A percentile compares a stretch with the other conserved stretches of the same genome.
phyloP scores from a whole-genome alignment of 2,329 filamentous ascomycete species.

The Penicillium paneum region DNA sequence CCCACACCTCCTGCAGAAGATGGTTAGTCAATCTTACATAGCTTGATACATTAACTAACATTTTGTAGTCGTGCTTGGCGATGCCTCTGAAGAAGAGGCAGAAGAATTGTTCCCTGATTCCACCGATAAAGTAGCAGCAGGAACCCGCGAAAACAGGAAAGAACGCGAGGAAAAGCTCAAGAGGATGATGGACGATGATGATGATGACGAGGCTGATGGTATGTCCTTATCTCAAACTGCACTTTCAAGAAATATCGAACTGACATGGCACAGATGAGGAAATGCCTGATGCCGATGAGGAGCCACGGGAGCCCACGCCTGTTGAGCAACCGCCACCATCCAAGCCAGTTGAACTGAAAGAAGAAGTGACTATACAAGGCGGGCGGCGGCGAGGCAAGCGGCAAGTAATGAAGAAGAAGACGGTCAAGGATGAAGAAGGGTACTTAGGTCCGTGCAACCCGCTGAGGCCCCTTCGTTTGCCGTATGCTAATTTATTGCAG shows the following conservation, averaged over 20 bases:
- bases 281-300: constrained; percentile 54
- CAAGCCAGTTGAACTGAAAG: constrained; percentile 49
- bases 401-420: constrained; percentile 83
- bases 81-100: constrained; percentile 57
- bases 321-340: constrained; percentile 34
- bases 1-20: constrained; percentile 42
- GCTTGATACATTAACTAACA: constrained; percentile 25
- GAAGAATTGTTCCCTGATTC: constrained; percentile 49
- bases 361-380: constrained; percentile 54
- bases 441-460: constrained; percentile 64
- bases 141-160: constrained; percentile 50
- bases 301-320: constrained; percentile 38
- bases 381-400: constrained; percentile 73
- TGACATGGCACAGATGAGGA: constrained; percentile 49
- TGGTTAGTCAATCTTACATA: constrained; percentile 34
- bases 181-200: constrained; percentile 71
- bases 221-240: constrained; percentile 37
- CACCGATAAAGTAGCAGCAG: constrained; percentile 35
- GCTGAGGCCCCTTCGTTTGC: not conserved
- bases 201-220: constrained; percentile 33
- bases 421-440: constrained; percentile 80
- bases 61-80: constrained; percentile 47
- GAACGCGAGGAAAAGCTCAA: constrained; percentile 64
- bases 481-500: constrained; percentile 46
- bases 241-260: constrained; percentile 24